Evolutionary conservation across 2,329 filamentous ascomycete genomes (phyloP).

Genomic region (Pseudogymnoascus sp.): DNA sequence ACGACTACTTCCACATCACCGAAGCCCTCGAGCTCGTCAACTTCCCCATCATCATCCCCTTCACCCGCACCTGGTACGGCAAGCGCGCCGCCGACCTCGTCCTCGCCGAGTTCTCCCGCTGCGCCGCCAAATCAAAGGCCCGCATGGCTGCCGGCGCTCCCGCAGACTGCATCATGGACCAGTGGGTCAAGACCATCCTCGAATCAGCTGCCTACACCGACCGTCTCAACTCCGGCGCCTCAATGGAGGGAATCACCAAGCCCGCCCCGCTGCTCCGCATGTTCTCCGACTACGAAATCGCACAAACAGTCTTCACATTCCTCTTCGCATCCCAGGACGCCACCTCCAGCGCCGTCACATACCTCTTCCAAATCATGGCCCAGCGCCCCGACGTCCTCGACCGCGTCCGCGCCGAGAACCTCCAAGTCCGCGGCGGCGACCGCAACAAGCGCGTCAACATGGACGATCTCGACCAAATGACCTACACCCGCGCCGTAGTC

Average conservation of each 20-base stretch:
- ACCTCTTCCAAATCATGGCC: slow-evolving; percentile 90
- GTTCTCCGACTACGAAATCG: slow-evolving; percentile 85
- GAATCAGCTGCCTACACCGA: slow-evolving; percentile 76
- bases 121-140: slow-evolving; percentile 86
- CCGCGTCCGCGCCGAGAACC: slow-evolving; percentile 85
- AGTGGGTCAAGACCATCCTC: slow-evolving; percentile 83
- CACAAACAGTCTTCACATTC: slow-evolving; percentile 91
- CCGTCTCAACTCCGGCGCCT: slow-evolving; percentile 63
- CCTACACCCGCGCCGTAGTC: slow-evolving; percentile 85
- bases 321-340: slow-evolving; percentile 96
- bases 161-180: slow-evolving; percentile 88
- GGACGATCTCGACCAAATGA: slow-evolving; percentile 81
- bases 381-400: slow-evolving; percentile 89
- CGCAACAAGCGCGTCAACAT: slow-evolving; percentile 62
- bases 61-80: slow-evolving; percentile 93
- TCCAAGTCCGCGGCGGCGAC: slow-evolving; percentile 67
- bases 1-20: slow-evolving; percentile 96
- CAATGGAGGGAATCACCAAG: slow-evolving; percentile 65
- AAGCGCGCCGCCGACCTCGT: slow-evolving; percentile 95
- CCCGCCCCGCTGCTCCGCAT: slow-evolving; percentile 73
- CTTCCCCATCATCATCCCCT: slow-evolving; percentile 93
- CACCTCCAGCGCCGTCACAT: slow-evolving; percentile 85
- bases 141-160: slow-evolving; percentile 84
- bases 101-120: slow-evolving; percentile 79
- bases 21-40: slow-evolving; percentile 95